Base-by-base conservation (phyloP, 2,329 filamentous ascomycete species). In the Colletotrichum plurivorum region DNA sequence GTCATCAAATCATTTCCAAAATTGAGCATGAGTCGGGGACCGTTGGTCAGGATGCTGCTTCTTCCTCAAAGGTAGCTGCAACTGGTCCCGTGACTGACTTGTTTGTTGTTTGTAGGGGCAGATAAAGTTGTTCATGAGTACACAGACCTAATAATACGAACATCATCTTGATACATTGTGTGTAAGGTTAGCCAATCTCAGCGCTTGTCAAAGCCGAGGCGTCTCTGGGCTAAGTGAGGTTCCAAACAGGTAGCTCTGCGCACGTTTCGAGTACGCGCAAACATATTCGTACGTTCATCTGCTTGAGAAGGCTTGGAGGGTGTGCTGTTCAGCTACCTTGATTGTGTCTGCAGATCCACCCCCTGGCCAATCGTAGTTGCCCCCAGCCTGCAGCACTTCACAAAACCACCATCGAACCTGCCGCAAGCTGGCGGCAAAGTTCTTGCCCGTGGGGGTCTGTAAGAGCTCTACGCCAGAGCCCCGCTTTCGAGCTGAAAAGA, bases 141-240 rank as follows among this genome's bases (percentile, higher is more conserved):
- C 41, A 63, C 39, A 46, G 46, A 39, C 45, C 63, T 63, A 64
- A 54, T 67, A 67, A 67, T 67, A 57, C 18, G 53, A 64, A 52
- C 18, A 15, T n/a, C 41, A 6, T 43, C 41, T 43, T 43, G 41
- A 43, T 15, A n/a, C 41, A 43, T 15, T 43, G 41, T 15, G 41
- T 15, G 41, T 15, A 15, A 43, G 16, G 13, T 43, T 6, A 36
- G 31, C 31, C 41, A 13, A 15, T 43, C n/a, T 43, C 13, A 43
- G 41, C 13, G 41, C 41, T 15, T 15, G 2, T 43, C 41, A 13
- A n/a, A 43, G 13, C 41, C 41, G 41, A 36, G 3, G 31, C 8
- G 4, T n/a, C 15, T 16, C 16, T 43, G 41, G 41, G 13, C 16
- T 43, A n/a, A 15, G 13, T 43, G 41, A 43, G 10, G 16, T 43